These are phyloP conservation scores for Drechslerella dactyloides DNA, from an alignment of 2,329 filamentous ascomycete genomes.

Conservation along the genomic window DNA sequence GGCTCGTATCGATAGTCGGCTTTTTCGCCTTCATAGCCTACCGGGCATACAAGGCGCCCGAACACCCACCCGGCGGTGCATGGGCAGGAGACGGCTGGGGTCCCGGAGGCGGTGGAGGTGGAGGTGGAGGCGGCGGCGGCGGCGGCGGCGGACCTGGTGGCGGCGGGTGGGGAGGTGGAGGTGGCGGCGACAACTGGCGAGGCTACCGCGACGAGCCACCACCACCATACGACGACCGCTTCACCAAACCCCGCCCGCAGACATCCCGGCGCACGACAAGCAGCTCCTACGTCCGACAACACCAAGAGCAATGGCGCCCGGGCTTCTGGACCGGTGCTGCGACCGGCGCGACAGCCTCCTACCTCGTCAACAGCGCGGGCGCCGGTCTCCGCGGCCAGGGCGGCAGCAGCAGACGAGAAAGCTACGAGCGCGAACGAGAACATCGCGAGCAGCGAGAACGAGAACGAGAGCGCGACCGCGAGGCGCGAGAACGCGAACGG, in stretches of 20 bases:
- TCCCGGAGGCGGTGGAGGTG: constrained; percentile 10
- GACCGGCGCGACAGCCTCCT: constrained; percentile 32
- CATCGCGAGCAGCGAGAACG: constrained; percentile 12
- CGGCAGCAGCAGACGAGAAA: constrained; percentile 4
- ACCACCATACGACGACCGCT: constrained; percentile 39
- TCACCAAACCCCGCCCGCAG: constrained; percentile 21
- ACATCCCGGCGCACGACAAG: constrained; percentile 25
- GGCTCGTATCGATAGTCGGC: constrained; percentile 34
- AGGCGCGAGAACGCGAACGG: constrained; percentile 18
- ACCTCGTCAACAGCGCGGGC: constrained; percentile 28
- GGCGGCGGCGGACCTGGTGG: constrained; percentile 34
- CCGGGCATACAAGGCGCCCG: constrained; percentile 34
- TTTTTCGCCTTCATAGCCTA: constrained; percentile 48
- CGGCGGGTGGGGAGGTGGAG: constrained; percentile 44
- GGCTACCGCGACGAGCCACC: constrained; percentile 41
- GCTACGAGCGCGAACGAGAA: constrained; percentile 15
- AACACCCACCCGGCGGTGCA: constrained; percentile 24
- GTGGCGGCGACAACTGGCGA: constrained; percentile 45
- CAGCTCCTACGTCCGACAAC: constrained; percentile 15
- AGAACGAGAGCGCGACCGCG: constrained; percentile 16
- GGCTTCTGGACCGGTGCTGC: constrained; percentile 49
- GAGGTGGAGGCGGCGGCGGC: constrained; percentile 14
- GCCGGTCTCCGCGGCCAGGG: constrained; percentile 3
- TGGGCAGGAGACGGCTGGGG: constrained; percentile 22
- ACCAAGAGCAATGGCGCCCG: constrained; percentile 37